Conservation (phyloP, 441 rosid species). For the Capsella rubella region DNA sequence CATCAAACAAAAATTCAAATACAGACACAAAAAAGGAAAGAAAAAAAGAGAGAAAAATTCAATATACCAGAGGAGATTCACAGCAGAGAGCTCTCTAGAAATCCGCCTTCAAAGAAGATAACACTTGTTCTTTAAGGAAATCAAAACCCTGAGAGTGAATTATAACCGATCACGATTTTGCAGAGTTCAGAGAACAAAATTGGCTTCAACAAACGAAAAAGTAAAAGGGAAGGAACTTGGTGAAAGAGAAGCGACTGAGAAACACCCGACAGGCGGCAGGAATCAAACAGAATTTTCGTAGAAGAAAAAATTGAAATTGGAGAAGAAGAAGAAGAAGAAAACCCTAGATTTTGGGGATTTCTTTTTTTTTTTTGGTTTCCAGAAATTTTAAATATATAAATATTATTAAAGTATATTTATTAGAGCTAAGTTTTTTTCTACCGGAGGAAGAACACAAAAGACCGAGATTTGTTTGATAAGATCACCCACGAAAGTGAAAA, state of each 20-base stretch:
- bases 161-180: constrained; percentile 33
- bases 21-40: too few relatives aligned
- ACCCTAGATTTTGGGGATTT: constrained; percentile 47
- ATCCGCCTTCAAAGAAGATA: constrained; percentile 5
- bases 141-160: background rate
- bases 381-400: background rate
- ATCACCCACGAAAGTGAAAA: constrained; percentile 19
- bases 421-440: too few relatives aligned
- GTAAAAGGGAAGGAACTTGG: constrained; percentile 1
- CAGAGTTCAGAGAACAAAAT: background rate
- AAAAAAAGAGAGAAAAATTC: background rate
- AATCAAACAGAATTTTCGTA: background rate
- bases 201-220: background rate
- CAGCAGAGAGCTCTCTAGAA: constrained; percentile 18
- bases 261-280: constrained; percentile 28
- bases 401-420: too few relatives aligned
- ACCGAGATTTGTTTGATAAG: constrained; percentile 37
- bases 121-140: background rate
- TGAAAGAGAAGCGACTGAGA: constrained; percentile 27
- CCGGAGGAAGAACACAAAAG: background rate
- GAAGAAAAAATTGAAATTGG: constrained; percentile 5
- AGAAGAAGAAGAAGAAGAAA: constrained; percentile 17
- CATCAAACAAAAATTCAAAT: background rate
- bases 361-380: background rate
- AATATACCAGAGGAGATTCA: constrained; percentile 27